Percentiles rank a stretch among this genome's conserved stretches.
Evolutionary conservation across 371 early-diverging fungal species (phyloP).

Genomic region (Mortierella sp.): DNA sequence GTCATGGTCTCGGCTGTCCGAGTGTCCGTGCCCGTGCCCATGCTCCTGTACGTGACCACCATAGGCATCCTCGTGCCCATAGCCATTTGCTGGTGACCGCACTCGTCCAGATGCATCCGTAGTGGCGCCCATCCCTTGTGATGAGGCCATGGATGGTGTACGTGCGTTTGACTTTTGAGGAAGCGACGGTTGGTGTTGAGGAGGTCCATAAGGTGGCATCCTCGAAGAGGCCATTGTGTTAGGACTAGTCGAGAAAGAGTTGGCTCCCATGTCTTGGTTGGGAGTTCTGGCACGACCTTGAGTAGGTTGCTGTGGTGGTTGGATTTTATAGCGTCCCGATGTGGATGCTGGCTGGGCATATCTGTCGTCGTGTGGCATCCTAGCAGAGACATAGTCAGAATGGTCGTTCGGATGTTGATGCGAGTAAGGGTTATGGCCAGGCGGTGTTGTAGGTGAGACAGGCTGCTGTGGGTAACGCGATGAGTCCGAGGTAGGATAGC

Average conservation of each 20-base stretch:
- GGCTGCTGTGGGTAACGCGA: background rate
- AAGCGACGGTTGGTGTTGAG: no score
- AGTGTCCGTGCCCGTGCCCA: background rate
- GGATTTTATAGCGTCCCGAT: conserved; percentile 11
- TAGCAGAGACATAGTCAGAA: conserved; percentile 36
- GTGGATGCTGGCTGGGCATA: conserved; percentile 15
- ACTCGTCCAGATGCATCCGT: conserved; percentile 38
- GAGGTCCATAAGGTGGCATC: no score
- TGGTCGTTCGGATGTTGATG: conserved; percentile 47
- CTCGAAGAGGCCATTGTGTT: conserved; percentile 26
- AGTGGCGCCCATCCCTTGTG: conserved; percentile 45
- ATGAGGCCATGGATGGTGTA: conserved; percentile 40
- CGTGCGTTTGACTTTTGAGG: conserved; percentile 52
- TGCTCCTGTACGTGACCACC: conserved; percentile 8
- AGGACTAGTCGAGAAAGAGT: conserved; percentile 29
- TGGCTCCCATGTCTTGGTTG: conserved; percentile 14
- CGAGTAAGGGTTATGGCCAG: conserved; percentile 37
- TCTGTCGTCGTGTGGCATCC: conserved; percentile 33
- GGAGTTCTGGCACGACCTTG: conserved; percentile 43
- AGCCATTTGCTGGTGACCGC: conserved; percentile 25
- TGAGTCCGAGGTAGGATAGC: no score
- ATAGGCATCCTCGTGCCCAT: conserved; percentile 10
- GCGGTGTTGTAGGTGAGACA: conserved; percentile 53
- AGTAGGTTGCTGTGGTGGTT: conserved; percentile 18
- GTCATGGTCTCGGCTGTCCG: conserved; percentile 23